A percentile compares a stretch with the other conserved stretches of the same genome.
Conservation (phyloP, 2,329 filamentous ascomycete genomes). For the Fonsecaea pugnacius region DNA sequence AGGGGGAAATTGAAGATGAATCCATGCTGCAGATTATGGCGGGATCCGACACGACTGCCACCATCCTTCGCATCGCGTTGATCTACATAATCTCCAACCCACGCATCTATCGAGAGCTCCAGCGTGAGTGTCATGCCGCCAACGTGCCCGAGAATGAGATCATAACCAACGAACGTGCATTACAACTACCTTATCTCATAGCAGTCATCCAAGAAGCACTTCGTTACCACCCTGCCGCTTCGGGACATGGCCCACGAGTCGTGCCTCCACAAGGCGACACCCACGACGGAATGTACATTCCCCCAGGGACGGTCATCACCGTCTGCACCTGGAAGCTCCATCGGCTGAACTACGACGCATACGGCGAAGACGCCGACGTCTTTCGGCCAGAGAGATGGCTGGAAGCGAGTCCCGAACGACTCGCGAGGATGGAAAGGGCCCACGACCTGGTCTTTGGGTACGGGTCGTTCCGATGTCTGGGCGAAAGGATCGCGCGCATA, state of each 20-base stretch:
- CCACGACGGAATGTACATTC: constrained; percentile 48
- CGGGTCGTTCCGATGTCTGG: constrained; percentile 42
- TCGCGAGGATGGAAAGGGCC: constrained; percentile 36
- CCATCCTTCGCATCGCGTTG: constrained; percentile 21
- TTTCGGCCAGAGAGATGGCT: constrained; percentile 53
- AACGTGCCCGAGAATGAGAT: neutral
- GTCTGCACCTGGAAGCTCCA: constrained; percentile 50
- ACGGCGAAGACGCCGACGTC: constrained; percentile 47
- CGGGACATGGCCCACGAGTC: constrained; percentile 43
- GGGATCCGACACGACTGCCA: constrained; percentile 25
- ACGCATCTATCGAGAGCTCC: constrained; percentile 12
- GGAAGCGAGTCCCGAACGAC: constrained; percentile 25
- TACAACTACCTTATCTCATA: constrained; percentile 37
- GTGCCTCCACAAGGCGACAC: constrained; percentile 47
- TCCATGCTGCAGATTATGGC: constrained; percentile 28
- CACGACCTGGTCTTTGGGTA: constrained; percentile 33
- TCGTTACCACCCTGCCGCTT: constrained; percentile 43
- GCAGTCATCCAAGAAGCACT: constrained; percentile 40
- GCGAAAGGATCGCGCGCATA: constrained; percentile 43
- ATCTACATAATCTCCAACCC: constrained; percentile 30
- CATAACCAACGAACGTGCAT: constrained; percentile 18
- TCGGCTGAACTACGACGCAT: constrained; percentile 45
- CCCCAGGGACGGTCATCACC: constrained; percentile 53
- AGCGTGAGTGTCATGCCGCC: constrained; percentile 31
- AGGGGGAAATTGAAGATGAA: constrained; percentile 26